A percentile compares a stretch with the other conserved stretches of the same genome.
phyloP scores from a whole-genome alignment of 1,284 basidiomycete genomes.

The Mycena citricolor region DNA sequence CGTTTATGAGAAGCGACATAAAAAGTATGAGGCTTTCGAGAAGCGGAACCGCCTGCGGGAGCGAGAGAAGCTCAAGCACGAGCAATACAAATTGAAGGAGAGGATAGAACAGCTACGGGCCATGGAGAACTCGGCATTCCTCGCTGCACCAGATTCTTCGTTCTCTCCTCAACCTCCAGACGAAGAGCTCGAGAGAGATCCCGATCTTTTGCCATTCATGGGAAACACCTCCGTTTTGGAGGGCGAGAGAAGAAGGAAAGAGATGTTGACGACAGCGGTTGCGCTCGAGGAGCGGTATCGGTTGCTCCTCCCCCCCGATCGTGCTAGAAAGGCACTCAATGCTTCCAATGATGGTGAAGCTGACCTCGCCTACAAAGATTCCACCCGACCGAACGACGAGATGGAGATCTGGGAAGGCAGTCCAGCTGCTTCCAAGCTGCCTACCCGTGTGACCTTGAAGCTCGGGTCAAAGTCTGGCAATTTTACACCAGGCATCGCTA shows the following conservation, averaged over 20 bases:
- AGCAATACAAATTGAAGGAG: conserved; percentile 88
- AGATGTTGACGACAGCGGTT: conserved; percentile 69
- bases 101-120: conserved; percentile 81
- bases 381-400: not conserved
- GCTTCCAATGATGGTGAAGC: conserved; percentile 10
- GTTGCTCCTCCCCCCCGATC: conserved; percentile 66
- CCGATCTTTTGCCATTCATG: conserved; percentile 36
- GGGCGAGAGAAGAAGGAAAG: conserved; percentile 66
- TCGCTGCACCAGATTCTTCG: conserved; percentile 54
- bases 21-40: conserved; percentile 84
- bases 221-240: conserved; percentile 48
- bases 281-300: conserved; percentile 69
- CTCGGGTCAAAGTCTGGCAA: not conserved
- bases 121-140: conserved; percentile 71
- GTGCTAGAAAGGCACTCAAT: conserved; percentile 23
- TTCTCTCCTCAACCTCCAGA: conserved; percentile 45
- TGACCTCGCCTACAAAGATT: conserved; percentile 14
- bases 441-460: conserved; percentile 6
- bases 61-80: conserved; percentile 87
- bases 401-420: conserved; percentile 14
- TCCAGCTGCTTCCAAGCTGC: conserved; percentile 8
- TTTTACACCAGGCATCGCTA: too few relatives aligned
- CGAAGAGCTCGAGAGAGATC: conserved; percentile 26
- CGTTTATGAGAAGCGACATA: conserved; percentile 82
- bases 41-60: conserved; percentile 83